These are phyloP conservation scores for Lyophyllum decastes DNA, from an alignment of 768 basidiomycete genomes.

Conservation along the genomic window DNA sequence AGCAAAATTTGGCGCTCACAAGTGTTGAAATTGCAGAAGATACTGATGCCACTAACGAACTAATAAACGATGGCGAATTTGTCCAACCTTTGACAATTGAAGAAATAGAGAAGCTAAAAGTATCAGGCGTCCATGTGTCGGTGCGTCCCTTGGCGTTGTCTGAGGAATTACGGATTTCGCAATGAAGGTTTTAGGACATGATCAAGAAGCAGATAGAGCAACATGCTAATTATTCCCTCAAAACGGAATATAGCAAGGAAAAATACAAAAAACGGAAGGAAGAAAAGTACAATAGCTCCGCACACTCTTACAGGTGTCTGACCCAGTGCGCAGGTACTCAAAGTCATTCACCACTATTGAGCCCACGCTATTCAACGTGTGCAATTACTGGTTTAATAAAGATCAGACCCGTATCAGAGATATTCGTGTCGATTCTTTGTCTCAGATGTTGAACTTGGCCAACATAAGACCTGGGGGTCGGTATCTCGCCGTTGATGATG, in stretches of 20 bases:
- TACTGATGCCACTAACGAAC: conserved; percentile 94
- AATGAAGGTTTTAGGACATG: conserved; percentile 69
- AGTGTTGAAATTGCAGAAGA: conserved; percentile 64
- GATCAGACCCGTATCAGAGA: conserved; percentile 81
- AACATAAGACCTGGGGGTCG: conserved; percentile 86
- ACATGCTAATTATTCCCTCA: conserved; percentile 89
- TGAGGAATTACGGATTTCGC: conserved; percentile 16
- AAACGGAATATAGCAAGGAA: conserved; percentile 98
- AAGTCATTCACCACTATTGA: conserved; percentile 87
- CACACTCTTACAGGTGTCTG: not conserved
- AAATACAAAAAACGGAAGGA: conserved; percentile 97
- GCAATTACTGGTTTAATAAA: conserved; percentile 87
- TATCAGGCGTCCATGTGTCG: conserved; percentile 77
- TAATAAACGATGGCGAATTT: conserved; percentile 85
- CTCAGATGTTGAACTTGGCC: conserved; percentile 83
- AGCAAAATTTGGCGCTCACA: not conserved
- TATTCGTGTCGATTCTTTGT: conserved; percentile 83
- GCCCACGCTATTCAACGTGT: conserved; percentile 85
- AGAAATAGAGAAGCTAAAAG: conserved; percentile 84
- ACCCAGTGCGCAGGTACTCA: conserved; percentile 60
- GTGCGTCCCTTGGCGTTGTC: conserved; percentile 37
- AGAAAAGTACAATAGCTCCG: conserved; percentile 70
- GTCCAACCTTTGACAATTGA: conserved; percentile 82
- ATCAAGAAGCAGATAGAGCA: conserved; percentile 92
- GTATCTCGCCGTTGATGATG: conserved; percentile 89